A percentile compares a stretch with the other conserved stretches of the same genome.
These are phyloP conservation scores for Vitis rotundifolia DNA, from an alignment of 164 flowering plant species.

Conservation along the genomic window DNA sequence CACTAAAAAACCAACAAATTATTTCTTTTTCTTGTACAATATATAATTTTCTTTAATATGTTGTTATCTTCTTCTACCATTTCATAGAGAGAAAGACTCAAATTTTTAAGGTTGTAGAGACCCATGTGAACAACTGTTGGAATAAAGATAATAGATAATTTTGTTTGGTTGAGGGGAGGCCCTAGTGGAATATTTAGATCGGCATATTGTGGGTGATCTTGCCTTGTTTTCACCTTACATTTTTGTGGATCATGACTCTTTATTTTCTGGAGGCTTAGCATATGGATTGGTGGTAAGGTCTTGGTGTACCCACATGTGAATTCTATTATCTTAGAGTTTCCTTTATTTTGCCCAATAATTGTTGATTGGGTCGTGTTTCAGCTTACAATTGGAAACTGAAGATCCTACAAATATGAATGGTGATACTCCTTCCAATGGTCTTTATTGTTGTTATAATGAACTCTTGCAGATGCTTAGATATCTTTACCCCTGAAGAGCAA, in stretches of 20 bases:
- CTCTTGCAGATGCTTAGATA: constrained; percentile 80
- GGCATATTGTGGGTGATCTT: not conserved
- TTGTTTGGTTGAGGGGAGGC: not conserved
- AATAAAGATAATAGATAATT: too few relatives aligned
- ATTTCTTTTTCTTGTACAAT: too few relatives aligned
- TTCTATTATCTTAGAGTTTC: too few relatives aligned
- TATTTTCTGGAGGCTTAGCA: too few relatives aligned
- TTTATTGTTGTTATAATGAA: not conserved
- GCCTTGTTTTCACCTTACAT: too few relatives aligned
- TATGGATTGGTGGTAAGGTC: not conserved
- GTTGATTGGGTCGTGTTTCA: not conserved
- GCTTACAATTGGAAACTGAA: not conserved
- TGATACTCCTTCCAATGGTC: not conserved
- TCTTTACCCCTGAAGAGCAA: constrained; percentile 77
- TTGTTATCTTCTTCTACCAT: too few relatives aligned
- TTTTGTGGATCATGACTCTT: too few relatives aligned
- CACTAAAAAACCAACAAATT: too few relatives aligned
- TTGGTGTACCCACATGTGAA: not conserved
- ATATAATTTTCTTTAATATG: too few relatives aligned
- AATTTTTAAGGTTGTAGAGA: not conserved
- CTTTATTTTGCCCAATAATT: not conserved
- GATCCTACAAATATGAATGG: not conserved
- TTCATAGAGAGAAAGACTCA: too few relatives aligned
- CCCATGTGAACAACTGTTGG: not conserved
- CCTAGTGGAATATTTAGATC: not conserved